Evolutionary conservation across 140 eudicot species (phyloP).

Genomic region (Erigeron philadelphicus): DNA sequence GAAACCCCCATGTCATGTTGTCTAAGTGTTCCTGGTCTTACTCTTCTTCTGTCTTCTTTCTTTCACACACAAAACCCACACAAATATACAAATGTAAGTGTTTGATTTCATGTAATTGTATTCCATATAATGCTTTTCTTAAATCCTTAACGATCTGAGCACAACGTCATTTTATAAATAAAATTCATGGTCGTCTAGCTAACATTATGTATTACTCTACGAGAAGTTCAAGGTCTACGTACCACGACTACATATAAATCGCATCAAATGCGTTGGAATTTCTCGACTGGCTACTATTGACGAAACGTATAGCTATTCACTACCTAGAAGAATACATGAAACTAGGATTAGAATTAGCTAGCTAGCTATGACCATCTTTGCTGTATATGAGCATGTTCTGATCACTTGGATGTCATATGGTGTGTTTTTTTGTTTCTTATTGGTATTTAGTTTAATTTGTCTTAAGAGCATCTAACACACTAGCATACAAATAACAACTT

Average conservation of each 20-base stretch:
- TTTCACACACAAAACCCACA: background rate
- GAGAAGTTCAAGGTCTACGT: no score
- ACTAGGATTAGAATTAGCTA: background rate
- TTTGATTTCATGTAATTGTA: constrained; percentile 1
- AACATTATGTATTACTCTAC: no score
- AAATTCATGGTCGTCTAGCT: no score
- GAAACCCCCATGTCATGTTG: constrained; percentile 30
- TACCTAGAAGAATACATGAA: no score
- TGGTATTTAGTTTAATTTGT: background rate
- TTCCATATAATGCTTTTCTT: no score
- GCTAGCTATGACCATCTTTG: background rate
- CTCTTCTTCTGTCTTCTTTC: constrained; percentile 12
- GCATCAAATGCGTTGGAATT: no score
- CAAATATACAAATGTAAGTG: background rate
- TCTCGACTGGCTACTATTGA: no score
- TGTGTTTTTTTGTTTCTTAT: background rate
- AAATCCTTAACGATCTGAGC: background rate
- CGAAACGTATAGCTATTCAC: no score
- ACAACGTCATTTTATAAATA: background rate
- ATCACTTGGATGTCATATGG: background rate
- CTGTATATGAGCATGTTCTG: background rate
- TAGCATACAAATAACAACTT: background rate
- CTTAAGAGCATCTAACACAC: background rate
- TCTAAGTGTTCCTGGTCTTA: constrained; percentile 11
- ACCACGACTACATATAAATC: no score